Percentiles rank a stretch among this genome's conserved stretches.
Evolutionary conservation across 306 rosid genomes (phyloP).

Genomic region (Vachellia collinsii): DNA sequence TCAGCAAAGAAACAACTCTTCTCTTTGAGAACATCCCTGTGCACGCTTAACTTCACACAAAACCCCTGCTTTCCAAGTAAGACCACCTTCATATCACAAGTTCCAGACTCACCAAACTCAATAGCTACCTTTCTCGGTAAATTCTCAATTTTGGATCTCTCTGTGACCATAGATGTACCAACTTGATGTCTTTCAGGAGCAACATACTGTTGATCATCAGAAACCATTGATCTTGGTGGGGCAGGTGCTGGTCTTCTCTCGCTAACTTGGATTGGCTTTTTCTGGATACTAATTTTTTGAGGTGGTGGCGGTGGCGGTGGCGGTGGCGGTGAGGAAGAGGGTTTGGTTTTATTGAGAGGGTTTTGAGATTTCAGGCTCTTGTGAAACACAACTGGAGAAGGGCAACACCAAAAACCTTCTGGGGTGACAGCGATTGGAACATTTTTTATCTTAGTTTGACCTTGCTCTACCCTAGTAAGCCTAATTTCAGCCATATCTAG

Average conservation of each 20-base stretch:
- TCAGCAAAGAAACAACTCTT: slow-evolving; percentile 73
- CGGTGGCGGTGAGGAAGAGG: slow-evolving; percentile 59
- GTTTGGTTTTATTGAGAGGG: slow-evolving; percentile 71
- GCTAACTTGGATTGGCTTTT: slow-evolving; percentile 50
- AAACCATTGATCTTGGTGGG: slow-evolving; percentile 54
- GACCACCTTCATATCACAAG: slow-evolving; percentile 83
- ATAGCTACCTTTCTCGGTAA: slow-evolving; percentile 93
- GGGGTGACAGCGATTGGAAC: slow-evolving; percentile 99
- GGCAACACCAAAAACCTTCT: slow-evolving; percentile 99
- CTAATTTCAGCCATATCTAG: slow-evolving; percentile 82
- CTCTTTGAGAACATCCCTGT: slow-evolving; percentile 67
- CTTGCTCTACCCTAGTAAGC: slow-evolving; percentile 68
- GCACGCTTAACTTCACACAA: slow-evolving; percentile 89
- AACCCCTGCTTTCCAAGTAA: slow-evolving; percentile 88
- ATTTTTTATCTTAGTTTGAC: slow-evolving; percentile 80
- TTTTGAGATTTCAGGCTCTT: slow-evolving; percentile 76
- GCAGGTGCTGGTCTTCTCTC: slow-evolving; percentile 59
- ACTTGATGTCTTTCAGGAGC: slow-evolving; percentile 53
- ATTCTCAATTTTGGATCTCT: slow-evolving; percentile 73
- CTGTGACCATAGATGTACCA: slow-evolving; percentile 53
- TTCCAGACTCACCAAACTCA: slow-evolving; percentile 97
- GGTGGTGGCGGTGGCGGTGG: slow-evolving; percentile 59
- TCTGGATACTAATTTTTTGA: slow-evolving; percentile 54
- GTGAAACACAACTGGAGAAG: slow-evolving; percentile 96
- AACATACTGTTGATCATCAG: slow-evolving; percentile 59